Conservation (phyloP, 2,329 filamentous ascomycete species). For the Beauveria sp. region DNA sequence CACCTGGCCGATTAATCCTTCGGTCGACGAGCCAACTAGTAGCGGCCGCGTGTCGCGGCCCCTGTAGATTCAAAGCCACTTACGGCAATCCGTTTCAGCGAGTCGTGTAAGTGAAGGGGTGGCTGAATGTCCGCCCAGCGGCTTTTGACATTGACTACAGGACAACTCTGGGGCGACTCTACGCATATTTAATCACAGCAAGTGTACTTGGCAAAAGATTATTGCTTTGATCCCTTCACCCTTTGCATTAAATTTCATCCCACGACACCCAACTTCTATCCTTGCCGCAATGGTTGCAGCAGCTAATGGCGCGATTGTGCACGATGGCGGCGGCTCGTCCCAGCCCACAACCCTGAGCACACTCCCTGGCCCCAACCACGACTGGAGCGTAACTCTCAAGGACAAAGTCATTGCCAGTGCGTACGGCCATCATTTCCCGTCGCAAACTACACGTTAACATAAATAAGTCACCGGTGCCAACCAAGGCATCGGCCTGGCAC, state of each 20-base stretch:
- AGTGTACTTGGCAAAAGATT: not conserved
- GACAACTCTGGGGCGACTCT: not conserved
- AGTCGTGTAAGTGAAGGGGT: not conserved
- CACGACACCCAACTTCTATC: too few relatives aligned
- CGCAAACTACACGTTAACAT: not conserved
- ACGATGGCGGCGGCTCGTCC: not conserved
- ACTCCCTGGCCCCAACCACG: slow-evolving; percentile 24
- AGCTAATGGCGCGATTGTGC: not conserved
- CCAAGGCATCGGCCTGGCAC: slow-evolving; percentile 37
- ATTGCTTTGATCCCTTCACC: not conserved
- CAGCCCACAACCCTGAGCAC: slow-evolving; percentile 20
- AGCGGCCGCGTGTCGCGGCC: not conserved
- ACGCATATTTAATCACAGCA: not conserved
- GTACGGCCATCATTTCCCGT: slow-evolving; percentile 11
- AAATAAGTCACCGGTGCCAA: slow-evolving; percentile 33
- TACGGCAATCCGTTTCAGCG: not conserved
- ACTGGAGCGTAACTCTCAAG: slow-evolving; percentile 27
- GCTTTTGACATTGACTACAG: not conserved
- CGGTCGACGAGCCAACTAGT: too few relatives aligned
- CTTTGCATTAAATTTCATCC: not conserved
- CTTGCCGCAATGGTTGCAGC: not conserved
- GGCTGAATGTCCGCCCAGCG: not conserved
- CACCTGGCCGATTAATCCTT: not conserved
- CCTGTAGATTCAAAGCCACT: not conserved
- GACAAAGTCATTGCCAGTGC: slow-evolving; percentile 32